A percentile compares a stretch with the other conserved stretches of the same genome.
These are phyloP conservation scores for Aegilops tauschii DNA, from an alignment of 176 grass and related monocot species.

Conservation along the genomic window DNA sequence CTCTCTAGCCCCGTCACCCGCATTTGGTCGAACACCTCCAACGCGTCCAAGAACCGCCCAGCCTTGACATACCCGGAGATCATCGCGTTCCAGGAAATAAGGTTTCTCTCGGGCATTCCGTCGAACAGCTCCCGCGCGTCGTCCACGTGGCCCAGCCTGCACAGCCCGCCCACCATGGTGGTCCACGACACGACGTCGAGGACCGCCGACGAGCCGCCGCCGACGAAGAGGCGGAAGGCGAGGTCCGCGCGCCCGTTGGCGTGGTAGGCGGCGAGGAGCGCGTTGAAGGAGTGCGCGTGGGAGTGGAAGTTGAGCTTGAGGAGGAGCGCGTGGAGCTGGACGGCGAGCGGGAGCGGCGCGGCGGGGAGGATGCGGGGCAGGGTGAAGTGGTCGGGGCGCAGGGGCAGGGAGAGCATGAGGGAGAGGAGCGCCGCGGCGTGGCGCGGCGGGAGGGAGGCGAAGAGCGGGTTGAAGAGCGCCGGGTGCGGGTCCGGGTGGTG, in stretches of 20 bases:
- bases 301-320: slow-evolving; percentile 62
- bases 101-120: slow-evolving; percentile 67
- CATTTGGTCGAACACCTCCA: slow-evolving; percentile 72
- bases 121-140: slow-evolving; percentile 72
- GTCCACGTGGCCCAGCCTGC: slow-evolving; percentile 50
- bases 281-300: slow-evolving; percentile 62
- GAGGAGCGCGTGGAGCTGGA: slow-evolving; percentile 67
- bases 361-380: slow-evolving; percentile 54
- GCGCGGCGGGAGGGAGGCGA: slow-evolving; percentile 42
- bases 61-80: slow-evolving; percentile 63
- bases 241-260: slow-evolving; percentile 42
- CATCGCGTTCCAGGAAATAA: slow-evolving; percentile 86
- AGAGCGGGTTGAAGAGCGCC: slow-evolving; percentile 67
- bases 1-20: slow-evolving; percentile 35
- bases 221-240: slow-evolving; percentile 40
- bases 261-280: slow-evolving; percentile 62
- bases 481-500: slow-evolving; percentile 65
- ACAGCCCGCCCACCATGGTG: slow-evolving; percentile 69
- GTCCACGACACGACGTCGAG: slow-evolving; percentile 72
- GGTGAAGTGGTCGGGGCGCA: slow-evolving; percentile 53
- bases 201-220: neutral
- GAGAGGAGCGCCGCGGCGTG: slow-evolving; percentile 29
- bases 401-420: slow-evolving; percentile 46
- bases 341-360: slow-evolving; percentile 44
- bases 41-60: slow-evolving; percentile 54